Conservation (phyloP, 495 filamentous ascomycete genomes). For the Thermothielavioides terrestris region DNA sequence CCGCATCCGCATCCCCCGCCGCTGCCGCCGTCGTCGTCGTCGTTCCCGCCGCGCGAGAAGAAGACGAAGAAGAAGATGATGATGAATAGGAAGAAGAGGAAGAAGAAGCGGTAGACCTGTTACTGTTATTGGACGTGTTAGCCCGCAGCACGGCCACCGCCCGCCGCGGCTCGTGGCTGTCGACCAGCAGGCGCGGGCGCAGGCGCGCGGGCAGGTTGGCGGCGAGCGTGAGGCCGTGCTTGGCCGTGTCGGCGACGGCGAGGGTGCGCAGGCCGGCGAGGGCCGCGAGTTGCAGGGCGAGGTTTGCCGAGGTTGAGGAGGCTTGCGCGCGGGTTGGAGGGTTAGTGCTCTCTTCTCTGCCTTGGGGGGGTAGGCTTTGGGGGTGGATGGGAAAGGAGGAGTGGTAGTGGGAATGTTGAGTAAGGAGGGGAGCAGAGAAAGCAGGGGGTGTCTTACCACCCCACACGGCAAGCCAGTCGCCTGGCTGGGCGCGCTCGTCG, state of each 20-base stretch:
- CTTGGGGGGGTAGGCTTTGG: not conserved
- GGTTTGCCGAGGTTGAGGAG: constrained; percentile 52
- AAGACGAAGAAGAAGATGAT: too few species aligned
- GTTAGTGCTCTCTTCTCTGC: not conserved
- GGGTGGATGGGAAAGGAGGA: not conserved
- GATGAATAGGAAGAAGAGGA: too few species aligned
- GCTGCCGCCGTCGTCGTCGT: too few species aligned
- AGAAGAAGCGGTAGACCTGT: too few species aligned
- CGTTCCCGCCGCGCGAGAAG: too few species aligned
- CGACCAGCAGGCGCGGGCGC: constrained; percentile 48
- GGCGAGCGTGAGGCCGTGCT: constrained; percentile 48
- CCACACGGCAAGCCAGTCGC: constrained; percentile 64
- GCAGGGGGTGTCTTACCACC: constrained; percentile 41
- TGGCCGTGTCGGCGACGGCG: constrained; percentile 51
- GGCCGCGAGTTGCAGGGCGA: constrained; percentile 53
- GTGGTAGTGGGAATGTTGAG: not conserved
- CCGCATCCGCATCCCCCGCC: too few species aligned
- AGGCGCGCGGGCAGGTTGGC: constrained; percentile 31
- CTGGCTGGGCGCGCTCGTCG: constrained; percentile 37
- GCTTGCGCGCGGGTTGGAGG: too few species aligned
- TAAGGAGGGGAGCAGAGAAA: not conserved
- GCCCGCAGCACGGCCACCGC: constrained; percentile 53
- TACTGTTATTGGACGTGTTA: too few species aligned
- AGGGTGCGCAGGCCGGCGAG: constrained; percentile 50
- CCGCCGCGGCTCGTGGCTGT: constrained; percentile 49